Evolutionary conservation across 805 yeast species (phyloP).

Genomic region (Lachancea mirantina): DNA sequence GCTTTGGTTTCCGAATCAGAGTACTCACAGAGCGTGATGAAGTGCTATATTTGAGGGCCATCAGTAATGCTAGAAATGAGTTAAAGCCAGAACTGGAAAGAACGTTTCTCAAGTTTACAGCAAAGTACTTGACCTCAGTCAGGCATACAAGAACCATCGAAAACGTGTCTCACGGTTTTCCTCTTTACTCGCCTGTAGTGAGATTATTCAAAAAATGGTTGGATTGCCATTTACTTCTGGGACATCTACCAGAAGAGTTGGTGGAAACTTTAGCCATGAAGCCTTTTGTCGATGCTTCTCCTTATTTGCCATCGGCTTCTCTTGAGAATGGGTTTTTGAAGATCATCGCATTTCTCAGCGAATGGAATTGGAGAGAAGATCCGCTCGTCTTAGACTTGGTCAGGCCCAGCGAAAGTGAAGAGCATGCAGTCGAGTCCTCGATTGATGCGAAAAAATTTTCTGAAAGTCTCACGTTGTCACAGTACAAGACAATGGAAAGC

Average conservation of each 20-base stretch:
- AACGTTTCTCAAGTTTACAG: constrained; percentile 54
- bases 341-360: constrained; percentile 58
- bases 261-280: constrained; percentile 76
- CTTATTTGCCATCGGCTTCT: constrained; percentile 75
- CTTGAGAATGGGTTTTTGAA: constrained; percentile 77
- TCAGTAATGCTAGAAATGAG: constrained; percentile 56
- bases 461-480: constrained; percentile 55
- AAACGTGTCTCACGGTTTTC: constrained; percentile 62
- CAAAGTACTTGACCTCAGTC: constrained; percentile 56
- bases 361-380: constrained; percentile 93
- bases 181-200: constrained; percentile 69
- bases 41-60: constrained; percentile 61
- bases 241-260: constrained; percentile 70
- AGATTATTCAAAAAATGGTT: constrained; percentile 87
- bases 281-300: constrained; percentile 81
- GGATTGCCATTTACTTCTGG: constrained; percentile 66
- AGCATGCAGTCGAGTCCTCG: constrained; percentile 20
- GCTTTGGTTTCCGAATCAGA: constrained; percentile 75
- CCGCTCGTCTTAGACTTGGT: constrained; percentile 75
- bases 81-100: constrained; percentile 51
- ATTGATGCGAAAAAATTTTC: constrained; percentile 37
- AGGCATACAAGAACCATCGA: constrained; percentile 78
- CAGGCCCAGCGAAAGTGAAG: constrained; percentile 37
- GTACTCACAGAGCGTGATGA: constrained; percentile 83
- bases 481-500: constrained; percentile 53